Percentiles rank a stretch among this genome's conserved stretches.
These are phyloP conservation scores for Yamadazyma oceani DNA, from an alignment of 1,139 yeast species.

Conservation along the genomic window DNA sequence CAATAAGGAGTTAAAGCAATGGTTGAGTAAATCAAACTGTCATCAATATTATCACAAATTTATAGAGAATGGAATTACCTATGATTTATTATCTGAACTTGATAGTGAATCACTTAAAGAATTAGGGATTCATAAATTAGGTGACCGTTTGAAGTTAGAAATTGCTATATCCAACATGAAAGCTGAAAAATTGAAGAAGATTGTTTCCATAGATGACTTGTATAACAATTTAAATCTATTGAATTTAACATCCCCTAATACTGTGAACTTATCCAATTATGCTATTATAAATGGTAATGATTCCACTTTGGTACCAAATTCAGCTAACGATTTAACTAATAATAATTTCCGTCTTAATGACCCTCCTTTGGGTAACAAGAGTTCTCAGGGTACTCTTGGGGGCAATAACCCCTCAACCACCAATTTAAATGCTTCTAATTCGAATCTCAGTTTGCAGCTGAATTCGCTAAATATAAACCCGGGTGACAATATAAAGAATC, in stretches of 20 bases:
- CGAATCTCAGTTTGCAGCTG: not conserved
- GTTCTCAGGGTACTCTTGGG: not conserved
- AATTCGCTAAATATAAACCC: conserved; percentile 6
- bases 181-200: conserved; percentile 34
- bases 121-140: conserved; percentile 73
- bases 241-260: conserved; percentile 14
- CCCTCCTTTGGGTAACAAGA: conserved; percentile 2
- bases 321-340: conserved; percentile 8
- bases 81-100: conserved; percentile 60
- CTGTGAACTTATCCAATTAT: conserved; percentile 12
- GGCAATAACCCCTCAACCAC: not conserved
- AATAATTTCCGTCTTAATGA: conserved; percentile 5
- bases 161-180: conserved; percentile 49
- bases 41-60: conserved; percentile 38
- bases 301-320: conserved; percentile 13
- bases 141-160: conserved; percentile 74
- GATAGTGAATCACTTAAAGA: conserved; percentile 72
- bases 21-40: conserved; percentile 39
- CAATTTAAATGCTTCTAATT: conserved; percentile 4
- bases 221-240: conserved; percentile 24
- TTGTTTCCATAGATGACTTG: conserved; percentile 33
- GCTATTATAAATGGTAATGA: conserved; percentile 13
- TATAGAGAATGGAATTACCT: conserved; percentile 53
- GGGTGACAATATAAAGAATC: conserved; percentile 25
- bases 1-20: conserved; percentile 30